Base-by-base conservation (phyloP, 331 rosid genomes). In the Quercus tomentella region DNA sequence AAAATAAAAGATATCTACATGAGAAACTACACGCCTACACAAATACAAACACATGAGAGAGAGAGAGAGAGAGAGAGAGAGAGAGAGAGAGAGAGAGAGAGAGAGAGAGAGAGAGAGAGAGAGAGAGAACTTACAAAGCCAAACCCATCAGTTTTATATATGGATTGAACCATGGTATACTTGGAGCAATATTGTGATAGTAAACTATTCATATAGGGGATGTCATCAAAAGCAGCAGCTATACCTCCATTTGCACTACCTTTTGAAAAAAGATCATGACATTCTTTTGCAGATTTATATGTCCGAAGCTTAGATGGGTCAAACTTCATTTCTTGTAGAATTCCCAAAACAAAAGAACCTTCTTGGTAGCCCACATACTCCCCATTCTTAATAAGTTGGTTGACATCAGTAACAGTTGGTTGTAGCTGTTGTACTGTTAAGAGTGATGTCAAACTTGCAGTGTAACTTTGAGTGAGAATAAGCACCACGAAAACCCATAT, bases 391-490 rank as follows among this genome's bases (percentile, higher is more conserved):
- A 37, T 23, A 4, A 89, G 81, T 70, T 76, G 77, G 4, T 78
- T 76, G 1, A 76, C 61, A 58, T 84, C 79, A 3, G 76, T 45
- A 55, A 82, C 26, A 22, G 78, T 69, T n/a, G 83, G 89, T 41
- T 28, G 71, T 0, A 87, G 80, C 6, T 70, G 76, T 65, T 83
- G 78, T 23, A 75, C 82, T 16, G 90, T 87, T 68, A 84, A 74
- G 14, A 79, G 69, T 22, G 90, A 84, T 3, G 90, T 62, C 45
- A 89, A 45, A 57, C 82, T 89, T 4, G 89, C 45, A 2, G 45
- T 37, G 45, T 37, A 37, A 37, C 45, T 37, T 37, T 37, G 45
- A 37, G 45, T 37, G 45, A 37, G 45, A 37, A 37, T 37, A 37
- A 37, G 45, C 11, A 37, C 45, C 11, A 37, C 45, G 3, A 37